A percentile compares a stretch with the other conserved stretches of the same genome.
These are phyloP conservation scores for Rosa lucieae DNA, from an alignment of 306 rosid genomes.

Conservation along the genomic window DNA sequence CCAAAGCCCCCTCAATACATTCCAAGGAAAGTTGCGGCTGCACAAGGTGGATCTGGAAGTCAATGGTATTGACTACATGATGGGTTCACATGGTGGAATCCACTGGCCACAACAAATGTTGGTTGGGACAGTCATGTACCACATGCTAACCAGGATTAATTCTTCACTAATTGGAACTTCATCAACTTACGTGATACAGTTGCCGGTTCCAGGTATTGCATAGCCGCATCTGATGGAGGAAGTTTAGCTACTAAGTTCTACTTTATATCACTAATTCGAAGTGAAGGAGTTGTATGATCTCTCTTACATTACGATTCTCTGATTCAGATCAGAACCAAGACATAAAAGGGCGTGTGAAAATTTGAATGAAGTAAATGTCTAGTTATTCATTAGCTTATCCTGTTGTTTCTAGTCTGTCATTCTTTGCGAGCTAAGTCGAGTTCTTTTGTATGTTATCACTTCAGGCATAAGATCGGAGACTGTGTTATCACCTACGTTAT, in stretches of 20 bases:
- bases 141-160: slow-evolving; percentile 9
- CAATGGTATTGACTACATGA: slow-evolving; percentile 65
- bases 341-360: slow-evolving; percentile 23
- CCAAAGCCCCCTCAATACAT: slow-evolving; percentile 77
- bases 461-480: not conserved
- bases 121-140: slow-evolving; percentile 19
- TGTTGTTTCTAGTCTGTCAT: slow-evolving; percentile 23
- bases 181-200: not conserved
- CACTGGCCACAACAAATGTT: slow-evolving; percentile 8
- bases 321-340: slow-evolving; percentile 23
- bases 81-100: slow-evolving; percentile 1
- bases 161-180: slow-evolving; percentile 12
- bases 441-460: slow-evolving; percentile 15
- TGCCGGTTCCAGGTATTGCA: not conserved
- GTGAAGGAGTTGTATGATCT: slow-evolving; percentile 22
- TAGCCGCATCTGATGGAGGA: slow-evolving; percentile 1
- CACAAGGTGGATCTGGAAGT: slow-evolving; percentile 71
- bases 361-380: slow-evolving; percentile 20
- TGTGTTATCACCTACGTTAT: not conserved
- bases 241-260: slow-evolving; percentile 27
- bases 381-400: slow-evolving; percentile 16
- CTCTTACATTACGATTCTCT: slow-evolving; percentile 33
- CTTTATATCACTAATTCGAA: slow-evolving; percentile 30
- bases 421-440: slow-evolving; percentile 24
- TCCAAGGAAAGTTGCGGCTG: slow-evolving; percentile 83